Base-by-base conservation (phyloP, 768 basidiomycete species). In the Lentinula sp. region DNA sequence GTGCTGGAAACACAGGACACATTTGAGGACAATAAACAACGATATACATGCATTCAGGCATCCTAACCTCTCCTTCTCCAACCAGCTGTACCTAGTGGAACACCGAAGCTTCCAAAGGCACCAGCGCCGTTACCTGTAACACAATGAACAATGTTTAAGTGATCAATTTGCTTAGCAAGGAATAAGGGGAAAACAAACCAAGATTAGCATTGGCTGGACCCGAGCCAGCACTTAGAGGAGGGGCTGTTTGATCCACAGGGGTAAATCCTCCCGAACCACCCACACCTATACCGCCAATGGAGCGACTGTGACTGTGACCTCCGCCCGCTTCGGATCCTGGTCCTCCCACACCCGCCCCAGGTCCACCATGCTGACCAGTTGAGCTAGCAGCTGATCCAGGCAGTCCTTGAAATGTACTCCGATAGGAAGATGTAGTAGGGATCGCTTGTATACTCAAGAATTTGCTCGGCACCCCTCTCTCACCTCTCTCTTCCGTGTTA, bases 371-470 rank as follows among this genome's bases (percentile, higher is more conserved):
- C 7, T 70, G 65, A 9, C 62, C 66, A 7, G 67, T 65, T 70
- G 74, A 60, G 61, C 66, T 62, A 63, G 65, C 50, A 72, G 63
- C 40, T 2, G 65, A 62, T 6, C 48, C 55, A n/a, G 63, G 67
- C 42, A 60, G 60, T 9, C 68, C 46, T 62, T 82, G 82, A 76
- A 91, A 91, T 10, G 83, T 80, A 0, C 88, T 75, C 43, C 90
- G 83, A 76, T 82, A 91, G 0, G 84, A 82, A 39, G 37, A 8
- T 1, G 88, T 83, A 32, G 75, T 69, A 2, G 91, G 90, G 52
- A 87, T 74, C 0, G 88, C 74, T 69, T 90, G 88, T 62, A 94
- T 91, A 8, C 87, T 82, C 31, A 94, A 74, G 75, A 93, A 95
- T 70, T 91, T 93, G 74, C 89, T 89, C 0, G 85, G 84, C 5